Base-by-base conservation (phyloP, 2,329 filamentous ascomycete genomes). In the Xylaria hypoxylon region DNA sequence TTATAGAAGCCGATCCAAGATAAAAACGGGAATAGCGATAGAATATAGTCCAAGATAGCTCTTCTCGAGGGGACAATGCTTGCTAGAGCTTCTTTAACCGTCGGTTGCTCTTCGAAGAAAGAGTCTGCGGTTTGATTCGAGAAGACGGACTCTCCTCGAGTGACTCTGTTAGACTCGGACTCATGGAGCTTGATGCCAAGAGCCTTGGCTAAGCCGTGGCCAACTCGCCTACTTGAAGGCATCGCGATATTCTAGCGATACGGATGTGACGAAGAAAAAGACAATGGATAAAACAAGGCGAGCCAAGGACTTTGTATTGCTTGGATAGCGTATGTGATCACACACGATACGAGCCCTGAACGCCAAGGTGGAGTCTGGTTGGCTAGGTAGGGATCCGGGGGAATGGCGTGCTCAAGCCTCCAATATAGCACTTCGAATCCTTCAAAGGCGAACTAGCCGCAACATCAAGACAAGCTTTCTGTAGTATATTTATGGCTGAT, bases 1-100 rank as follows among this genome's bases (percentile, higher is more conserved):
- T 99, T 99, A 82, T 99, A 99, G 72, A 90, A 88, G 11, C 83
- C 80, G 64, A 98, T 95, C 96, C 96, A 99, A n/a, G 88, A 84
- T 5, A 92, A 77, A 76, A 97, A 98, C 0, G 96, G 96, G 72
- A 99, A 97, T 1, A 98, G 82, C 15, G 87, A 91, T 70, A 83
- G 81, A 64, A 89, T 62, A 76, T 97, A 99, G 2, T 81, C 72
- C 5, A 78, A 55, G 3, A 90, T 60, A 40, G 91, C 85, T 0
- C 77, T 70, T 7, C 82, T 78, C 0, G 83, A 84, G 0, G 95
- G 96, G 0, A 87, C 76, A 19, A 91, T 79, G 2, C 90, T 85
- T 5, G 78, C 76, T 15, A 98, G 70, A 87, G 89, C 97, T 75
- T 97, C 94, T 6, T 79, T 74, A 0, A 89, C 87, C 3, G 89